Conservation (phyloP, 2,329 filamentous ascomycete genomes). For the Fusarium tricinctum region DNA sequence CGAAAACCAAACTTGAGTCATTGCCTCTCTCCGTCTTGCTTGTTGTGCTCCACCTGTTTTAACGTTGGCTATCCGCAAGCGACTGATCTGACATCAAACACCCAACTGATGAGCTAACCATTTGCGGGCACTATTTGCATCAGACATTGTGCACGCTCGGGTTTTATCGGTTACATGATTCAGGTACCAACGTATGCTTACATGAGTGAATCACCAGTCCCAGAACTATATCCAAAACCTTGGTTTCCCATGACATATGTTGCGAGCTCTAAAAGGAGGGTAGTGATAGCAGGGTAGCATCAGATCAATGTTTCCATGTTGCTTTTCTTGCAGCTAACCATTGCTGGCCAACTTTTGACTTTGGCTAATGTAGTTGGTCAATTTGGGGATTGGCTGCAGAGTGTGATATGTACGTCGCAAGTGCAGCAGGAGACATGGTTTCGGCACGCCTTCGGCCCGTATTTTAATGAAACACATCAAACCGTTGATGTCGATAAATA, state of each 20-base stretch:
- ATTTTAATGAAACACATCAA: not conserved
- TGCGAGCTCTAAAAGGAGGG: no score
- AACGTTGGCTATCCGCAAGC: not conserved
- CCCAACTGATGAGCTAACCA: conserved; percentile 10
- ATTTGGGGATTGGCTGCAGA: not conserved
- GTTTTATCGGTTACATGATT: conserved; percentile 13
- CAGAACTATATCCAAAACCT: not conserved
- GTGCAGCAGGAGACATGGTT: not conserved
- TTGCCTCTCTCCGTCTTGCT: not conserved
- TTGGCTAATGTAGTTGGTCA: not conserved
- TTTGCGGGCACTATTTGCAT: conserved; percentile 1
- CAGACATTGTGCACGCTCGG: conserved; percentile 5
- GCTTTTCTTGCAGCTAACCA: not conserved
- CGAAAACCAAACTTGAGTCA: conserved; percentile 16
- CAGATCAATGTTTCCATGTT: not conserved
- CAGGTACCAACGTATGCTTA: not conserved
- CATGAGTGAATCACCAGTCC: not conserved
- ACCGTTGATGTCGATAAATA: not conserved
- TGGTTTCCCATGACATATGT: not conserved
- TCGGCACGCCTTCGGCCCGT: conserved; percentile 21
- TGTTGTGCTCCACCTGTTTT: conserved; percentile 1
- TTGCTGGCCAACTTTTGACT: not conserved
- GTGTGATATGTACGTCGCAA: not conserved
- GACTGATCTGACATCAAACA: conserved; percentile 2
- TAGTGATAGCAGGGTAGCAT: not conserved